Conservation (phyloP, 2,329 filamentous ascomycete genomes). For the Bipolaris victoriae region DNA sequence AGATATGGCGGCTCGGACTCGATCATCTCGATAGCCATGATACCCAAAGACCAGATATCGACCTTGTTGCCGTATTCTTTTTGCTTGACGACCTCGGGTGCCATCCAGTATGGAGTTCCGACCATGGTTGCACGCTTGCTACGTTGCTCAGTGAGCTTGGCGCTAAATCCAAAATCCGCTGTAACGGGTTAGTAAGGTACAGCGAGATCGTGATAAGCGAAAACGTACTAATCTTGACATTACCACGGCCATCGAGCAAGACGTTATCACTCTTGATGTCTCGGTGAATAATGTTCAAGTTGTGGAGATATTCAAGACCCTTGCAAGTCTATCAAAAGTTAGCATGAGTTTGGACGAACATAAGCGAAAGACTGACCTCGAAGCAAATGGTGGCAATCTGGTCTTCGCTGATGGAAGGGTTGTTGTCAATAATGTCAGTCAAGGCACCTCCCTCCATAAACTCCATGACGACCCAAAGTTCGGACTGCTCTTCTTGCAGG, state of each 20-base stretch:
- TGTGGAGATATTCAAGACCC: conserved; percentile 90
- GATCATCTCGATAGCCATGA: conserved; percentile 99
- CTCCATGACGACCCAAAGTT: conserved; percentile 99
- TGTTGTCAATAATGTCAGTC: conserved; percentile 99
- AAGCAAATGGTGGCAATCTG: conserved; percentile 97
- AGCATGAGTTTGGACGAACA: conserved; percentile 24
- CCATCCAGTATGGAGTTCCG: conserved; percentile 99
- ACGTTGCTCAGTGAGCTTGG: conserved; percentile 95
- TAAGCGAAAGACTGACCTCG: conserved; percentile 68
- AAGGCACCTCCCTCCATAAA: conserved; percentile 98
- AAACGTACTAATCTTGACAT: conserved; percentile 93
- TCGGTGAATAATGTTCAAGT: conserved; percentile 96
- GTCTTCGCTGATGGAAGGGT: conserved; percentile 89
- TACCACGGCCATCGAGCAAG: conserved; percentile 87
- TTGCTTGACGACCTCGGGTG: conserved; percentile 97
- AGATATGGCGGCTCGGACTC: conserved; percentile 97
- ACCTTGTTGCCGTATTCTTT: conserved; percentile 99
- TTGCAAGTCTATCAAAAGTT: conserved; percentile 76
- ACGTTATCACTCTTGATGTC: conserved; percentile 99
- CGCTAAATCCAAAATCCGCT: conserved; percentile 99
- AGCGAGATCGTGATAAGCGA: background rate
- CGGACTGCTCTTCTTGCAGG: conserved; percentile 88
- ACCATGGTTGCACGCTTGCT: conserved; percentile 99
- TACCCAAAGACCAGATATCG: conserved; percentile 97
- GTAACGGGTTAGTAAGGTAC: conserved; percentile 18